Percentiles rank a stretch among this genome's conserved stretches.
These are phyloP conservation scores for Fabrea salina DNA, from an alignment of 169 alveolate species.

Conservation along the genomic window DNA sequence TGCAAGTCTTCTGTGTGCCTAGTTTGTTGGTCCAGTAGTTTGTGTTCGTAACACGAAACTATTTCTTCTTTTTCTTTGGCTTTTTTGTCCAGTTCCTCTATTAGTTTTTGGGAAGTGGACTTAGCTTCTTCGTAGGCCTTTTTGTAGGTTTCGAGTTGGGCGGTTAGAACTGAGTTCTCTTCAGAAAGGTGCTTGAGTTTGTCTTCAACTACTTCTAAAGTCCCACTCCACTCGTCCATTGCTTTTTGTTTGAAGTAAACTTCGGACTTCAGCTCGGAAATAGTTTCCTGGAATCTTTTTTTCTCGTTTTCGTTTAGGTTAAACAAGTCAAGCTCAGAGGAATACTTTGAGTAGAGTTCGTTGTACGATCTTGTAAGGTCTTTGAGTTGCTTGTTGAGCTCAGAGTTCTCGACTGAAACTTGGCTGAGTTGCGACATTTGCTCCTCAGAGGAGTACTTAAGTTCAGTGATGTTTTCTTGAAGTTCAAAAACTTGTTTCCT, in stretches of 20 bases:
- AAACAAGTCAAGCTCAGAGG: background rate
- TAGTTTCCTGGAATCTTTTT: background rate
- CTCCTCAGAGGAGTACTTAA: conserved; percentile 20
- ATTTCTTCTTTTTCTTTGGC: too few relatives aligned
- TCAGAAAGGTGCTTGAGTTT: background rate
- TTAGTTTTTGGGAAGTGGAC: too few relatives aligned
- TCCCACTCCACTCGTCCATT: conserved; percentile 1
- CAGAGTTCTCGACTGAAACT: background rate
- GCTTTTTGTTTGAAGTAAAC: background rate
- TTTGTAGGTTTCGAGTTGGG: background rate
- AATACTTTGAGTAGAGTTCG: background rate
- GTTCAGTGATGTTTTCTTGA: conserved; percentile 10
- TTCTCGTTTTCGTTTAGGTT: background rate
- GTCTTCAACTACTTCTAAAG: background rate
- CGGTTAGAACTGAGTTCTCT: background rate
- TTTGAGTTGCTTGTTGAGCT: background rate
- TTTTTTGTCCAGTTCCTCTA: too few relatives aligned
- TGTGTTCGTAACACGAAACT: background rate
- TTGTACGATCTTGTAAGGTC: background rate
- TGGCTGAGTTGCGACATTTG: background rate
- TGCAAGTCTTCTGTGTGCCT: background rate
- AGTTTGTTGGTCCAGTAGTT: background rate
- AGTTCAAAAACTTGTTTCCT: background rate
- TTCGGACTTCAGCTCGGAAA: background rate
- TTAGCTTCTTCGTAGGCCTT: conserved; percentile 14